Evolutionary conservation across 2,329 filamentous ascomycete species (phyloP).

Genomic region (Pseudomassariella vexata): DNA sequence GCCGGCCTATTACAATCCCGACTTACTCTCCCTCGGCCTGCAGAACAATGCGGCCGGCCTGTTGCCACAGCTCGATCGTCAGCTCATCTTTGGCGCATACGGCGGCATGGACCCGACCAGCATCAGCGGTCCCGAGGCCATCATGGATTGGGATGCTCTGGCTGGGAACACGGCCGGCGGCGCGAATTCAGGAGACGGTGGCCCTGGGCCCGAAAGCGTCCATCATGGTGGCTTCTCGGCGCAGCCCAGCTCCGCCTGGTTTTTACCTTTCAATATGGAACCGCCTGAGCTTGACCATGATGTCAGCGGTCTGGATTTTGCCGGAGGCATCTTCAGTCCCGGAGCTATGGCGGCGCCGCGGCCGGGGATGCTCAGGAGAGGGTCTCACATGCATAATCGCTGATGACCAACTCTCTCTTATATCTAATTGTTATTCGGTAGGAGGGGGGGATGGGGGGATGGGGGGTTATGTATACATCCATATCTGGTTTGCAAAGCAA

Average conservation of each 20-base stretch:
- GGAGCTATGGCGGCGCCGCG: conserved; percentile 29
- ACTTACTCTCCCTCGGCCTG: conserved; percentile 49
- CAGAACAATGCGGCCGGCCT: conserved; percentile 43
- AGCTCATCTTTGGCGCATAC: conserved; percentile 72
- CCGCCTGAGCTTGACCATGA: conserved; percentile 58
- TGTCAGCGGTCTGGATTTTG: conserved; percentile 31
- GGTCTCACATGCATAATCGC: too few relatives aligned
- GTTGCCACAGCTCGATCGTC: conserved; percentile 66
- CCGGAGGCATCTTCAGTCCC: conserved; percentile 38
- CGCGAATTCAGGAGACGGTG: conserved; percentile 19
- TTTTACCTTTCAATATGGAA: conserved; percentile 88
- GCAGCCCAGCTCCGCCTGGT: conserved; percentile 69
- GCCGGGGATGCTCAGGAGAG: too few relatives aligned
- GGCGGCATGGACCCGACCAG: conserved; percentile 41
- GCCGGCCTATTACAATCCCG: conserved; percentile 39
- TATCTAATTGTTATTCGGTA: too few relatives aligned
- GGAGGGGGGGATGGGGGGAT: too few relatives aligned
- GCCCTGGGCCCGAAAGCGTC: conserved; percentile 17
- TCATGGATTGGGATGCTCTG: conserved; percentile 42
- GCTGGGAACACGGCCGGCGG: conserved; percentile 26
- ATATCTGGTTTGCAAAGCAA: too few relatives aligned
- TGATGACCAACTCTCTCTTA: too few relatives aligned
- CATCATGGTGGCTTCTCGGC: conserved; percentile 20
- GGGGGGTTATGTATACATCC: too few relatives aligned
- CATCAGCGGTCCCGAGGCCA: conserved; percentile 29